Evolutionary conservation across 352 stramenopile genomes (phyloP), one percentile per base, ranked within the genome.

Genomic region (Globisporangium echinulatum): DNA sequence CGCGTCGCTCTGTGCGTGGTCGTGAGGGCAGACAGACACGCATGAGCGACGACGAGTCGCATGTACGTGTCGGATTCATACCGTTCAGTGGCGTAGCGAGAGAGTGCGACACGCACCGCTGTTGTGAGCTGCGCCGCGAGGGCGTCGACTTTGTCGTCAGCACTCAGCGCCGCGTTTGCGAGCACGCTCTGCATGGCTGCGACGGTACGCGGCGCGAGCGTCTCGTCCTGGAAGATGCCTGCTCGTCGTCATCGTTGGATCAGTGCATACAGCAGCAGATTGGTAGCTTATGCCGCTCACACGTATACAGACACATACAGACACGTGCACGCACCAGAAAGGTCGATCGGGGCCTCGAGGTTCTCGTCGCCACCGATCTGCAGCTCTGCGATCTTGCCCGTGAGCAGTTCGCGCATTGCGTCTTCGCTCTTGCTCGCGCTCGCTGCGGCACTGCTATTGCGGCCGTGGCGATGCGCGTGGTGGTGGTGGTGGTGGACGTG

Each of bases 331-430:
- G 0, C 39, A 84, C 75, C 82, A n/a, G 75, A 72, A 11, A 93
- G 57, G 14, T 89, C 79, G 49, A 92, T 88, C 40, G 83, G 82
- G 10, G 73, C 61, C 56, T 93, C 83, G 7, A 95, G 61, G 54
- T 87, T 87, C 55, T 90, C 79, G 46, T 91, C 79, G 51, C 79
- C 81, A 40, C 85, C 85, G 48, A 95, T 75, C 74, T 95, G 77
- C 49, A 95, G 78, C 68, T 92, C 80, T 0, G 83, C 85, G 56
- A 95, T 95, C 63, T 95, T 95, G 43, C 82, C 82, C 10, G 80
- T 70, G 50, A 95, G 69, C 36, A 95, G 58, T 43, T 95, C 83
- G n/a, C 79, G 71, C 60, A 95, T 63, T 36, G 77, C 72, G 42
- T 88, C 82, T 54, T 90, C 83, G 1, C 15, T 55, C 38, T 17